A percentile compares a stretch with the other conserved stretches of the same genome.
These are phyloP conservation scores for Xylariaceae sp. DNA, from an alignment of 2,329 filamentous ascomycete species.

Conservation along the genomic window DNA sequence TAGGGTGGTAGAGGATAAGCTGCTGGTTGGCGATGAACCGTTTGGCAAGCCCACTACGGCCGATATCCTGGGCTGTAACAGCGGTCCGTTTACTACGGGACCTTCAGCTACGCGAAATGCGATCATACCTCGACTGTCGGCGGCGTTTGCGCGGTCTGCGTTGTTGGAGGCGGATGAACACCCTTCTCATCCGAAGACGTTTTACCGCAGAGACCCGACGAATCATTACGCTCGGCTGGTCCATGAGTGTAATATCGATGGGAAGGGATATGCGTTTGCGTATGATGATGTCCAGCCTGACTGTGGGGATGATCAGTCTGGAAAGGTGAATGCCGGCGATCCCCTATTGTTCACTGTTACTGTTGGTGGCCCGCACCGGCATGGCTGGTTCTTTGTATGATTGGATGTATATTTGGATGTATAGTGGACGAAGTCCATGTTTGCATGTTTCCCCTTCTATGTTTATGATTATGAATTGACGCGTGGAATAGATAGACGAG, in stretches of 20 bases:
- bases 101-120: slow-evolving; percentile 37
- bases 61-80: slow-evolving; percentile 64
- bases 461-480: neutral
- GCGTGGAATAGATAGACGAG: too few relatives aligned
- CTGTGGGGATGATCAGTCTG: slow-evolving; percentile 48
- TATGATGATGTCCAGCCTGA: slow-evolving; percentile 56
- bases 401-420: neutral
- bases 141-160: slow-evolving; percentile 50
- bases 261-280: slow-evolving; percentile 55
- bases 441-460: neutral
- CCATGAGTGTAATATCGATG: slow-evolving; percentile 48
- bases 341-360: slow-evolving; percentile 46
- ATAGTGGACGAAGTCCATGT: neutral
- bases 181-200: slow-evolving; percentile 34
- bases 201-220: slow-evolving; percentile 40
- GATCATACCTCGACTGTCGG: slow-evolving; percentile 45
- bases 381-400: neutral
- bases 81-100: slow-evolving; percentile 51
- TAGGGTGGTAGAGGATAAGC: slow-evolving; percentile 41
- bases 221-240: slow-evolving; percentile 57
- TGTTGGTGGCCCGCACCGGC: slow-evolving; percentile 39
- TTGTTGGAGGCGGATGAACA: slow-evolving; percentile 43
- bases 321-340: slow-evolving; percentile 49
- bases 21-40: slow-evolving; percentile 35
- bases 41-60: slow-evolving; percentile 54